Base-by-base conservation (phyloP, 805 yeast species). In the Cyberlindnera saturnus region DNA sequence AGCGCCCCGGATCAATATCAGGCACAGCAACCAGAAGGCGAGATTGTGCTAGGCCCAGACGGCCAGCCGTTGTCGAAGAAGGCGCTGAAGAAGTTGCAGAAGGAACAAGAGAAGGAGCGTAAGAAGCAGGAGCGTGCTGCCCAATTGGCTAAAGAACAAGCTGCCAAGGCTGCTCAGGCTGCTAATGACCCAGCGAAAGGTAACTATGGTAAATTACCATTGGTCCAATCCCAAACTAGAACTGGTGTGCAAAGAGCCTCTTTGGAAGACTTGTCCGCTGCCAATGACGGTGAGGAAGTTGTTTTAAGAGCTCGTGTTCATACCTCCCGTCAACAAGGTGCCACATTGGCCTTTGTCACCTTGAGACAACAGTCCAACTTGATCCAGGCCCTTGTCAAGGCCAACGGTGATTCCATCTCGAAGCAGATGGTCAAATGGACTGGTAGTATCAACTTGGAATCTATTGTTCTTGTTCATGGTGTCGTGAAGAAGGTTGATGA, bases 381-480 rank as follows among this genome's bases (percentile, higher is more conserved):
- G 58, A 78, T 90, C 57, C 98, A 91, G 73, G 96, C 85, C 46
- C 74, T 93, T 49, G 71, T 90, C 50, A 87, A 82, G 61, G 83
- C 85, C 48, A 80, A 84, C 58, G 78, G 79, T 57, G 81, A 80
- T 49, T 69, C 82, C 37, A 74, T 93, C 38, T 86, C 96, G 41
- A 93, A 93, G 69, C 96, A 85, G 64, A 86, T 93, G 91, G 95
- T 90, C 53, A 93, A 93, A 70, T 93, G 96, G 96, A 84, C 89
- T 23, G 86, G 91, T 32, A 70, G 85, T 31, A 75, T 93, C 62
- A 85, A 80, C 61, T 74, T 86, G 56, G 99, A 93, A 69, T 79
- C 93, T 38, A 91, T 93, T 66, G 97, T 93, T 14, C 70, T 93
- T 40, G 96, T 93, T 26, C 81, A 82, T 56, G 99, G 99, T 67